Evolutionary conservation across 768 basidiomycete genomes (phyloP).

Genomic region (Lactarius quietus): DNA sequence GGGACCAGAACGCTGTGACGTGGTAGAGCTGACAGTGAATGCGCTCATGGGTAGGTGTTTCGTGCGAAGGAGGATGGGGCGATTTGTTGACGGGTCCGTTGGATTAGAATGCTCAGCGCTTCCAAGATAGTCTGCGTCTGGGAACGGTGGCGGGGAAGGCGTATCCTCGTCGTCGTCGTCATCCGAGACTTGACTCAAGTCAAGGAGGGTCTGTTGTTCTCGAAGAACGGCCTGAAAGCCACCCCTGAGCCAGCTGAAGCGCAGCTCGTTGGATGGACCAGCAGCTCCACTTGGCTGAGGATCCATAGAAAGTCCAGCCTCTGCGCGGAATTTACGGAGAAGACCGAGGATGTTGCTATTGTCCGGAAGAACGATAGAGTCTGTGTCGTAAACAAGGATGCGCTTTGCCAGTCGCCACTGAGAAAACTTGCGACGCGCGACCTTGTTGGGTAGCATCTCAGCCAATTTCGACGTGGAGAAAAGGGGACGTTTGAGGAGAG

Average conservation of each 20-base stretch:
- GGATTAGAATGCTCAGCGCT: background rate
- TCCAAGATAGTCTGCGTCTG: background rate
- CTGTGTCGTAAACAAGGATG: slow-evolving; percentile 86
- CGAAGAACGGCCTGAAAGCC: slow-evolving; percentile 73
- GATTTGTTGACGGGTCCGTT: slow-evolving; percentile 13
- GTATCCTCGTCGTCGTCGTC: slow-evolving; percentile 37
- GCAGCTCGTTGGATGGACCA: slow-evolving; percentile 31
- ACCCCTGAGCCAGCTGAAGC: slow-evolving; percentile 76
- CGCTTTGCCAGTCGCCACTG: slow-evolving; percentile 53
- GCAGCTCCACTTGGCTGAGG: slow-evolving; percentile 5
- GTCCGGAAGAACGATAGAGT: slow-evolving; percentile 57
- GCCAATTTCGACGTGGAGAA: slow-evolving; percentile 76
- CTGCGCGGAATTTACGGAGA: slow-evolving; percentile 67
- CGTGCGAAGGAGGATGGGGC: slow-evolving; percentile 44
- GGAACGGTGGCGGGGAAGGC: slow-evolving; percentile 25
- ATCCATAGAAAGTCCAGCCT: slow-evolving; percentile 40
- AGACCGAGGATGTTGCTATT: slow-evolving; percentile 69
- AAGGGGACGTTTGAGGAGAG: slow-evolving; percentile 85
- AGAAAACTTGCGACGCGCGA: slow-evolving; percentile 56
- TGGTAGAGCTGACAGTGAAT: slow-evolving; percentile 51
- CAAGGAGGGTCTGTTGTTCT: slow-evolving; percentile 50
- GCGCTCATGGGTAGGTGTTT: slow-evolving; percentile 61
- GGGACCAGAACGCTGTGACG: slow-evolving; percentile 29
- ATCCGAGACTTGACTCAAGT: slow-evolving; percentile 46
- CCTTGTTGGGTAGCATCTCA: slow-evolving; percentile 69